Conservation (phyloP, 192 early-diverging fungal species). For the Dissophora ornata region DNA sequence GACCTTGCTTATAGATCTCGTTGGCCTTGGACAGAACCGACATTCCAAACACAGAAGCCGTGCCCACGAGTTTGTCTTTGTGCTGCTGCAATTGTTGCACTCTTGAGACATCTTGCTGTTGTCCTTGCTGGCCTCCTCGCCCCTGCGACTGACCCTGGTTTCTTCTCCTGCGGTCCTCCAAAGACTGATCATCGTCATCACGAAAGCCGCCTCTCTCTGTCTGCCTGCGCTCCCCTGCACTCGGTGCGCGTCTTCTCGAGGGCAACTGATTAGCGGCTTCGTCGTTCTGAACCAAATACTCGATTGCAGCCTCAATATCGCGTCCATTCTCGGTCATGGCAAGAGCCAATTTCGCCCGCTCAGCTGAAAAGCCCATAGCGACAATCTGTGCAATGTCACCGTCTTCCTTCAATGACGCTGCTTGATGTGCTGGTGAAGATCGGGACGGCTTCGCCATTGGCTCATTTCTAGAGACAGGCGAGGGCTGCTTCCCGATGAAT, state of each 20-base stretch:
- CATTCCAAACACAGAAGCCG: slow-evolving; percentile 68
- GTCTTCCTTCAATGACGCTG: slow-evolving; percentile 37
- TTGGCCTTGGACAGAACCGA: slow-evolving; percentile 78
- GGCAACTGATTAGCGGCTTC: slow-evolving; percentile 42
- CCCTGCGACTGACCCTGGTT: slow-evolving; percentile 2
- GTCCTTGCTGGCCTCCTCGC: slow-evolving; percentile 2
- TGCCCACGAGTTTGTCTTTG: slow-evolving; percentile 64
- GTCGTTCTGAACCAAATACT: slow-evolving; percentile 58
- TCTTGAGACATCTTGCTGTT: slow-evolving; percentile 20
- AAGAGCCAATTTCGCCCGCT: slow-evolving; percentile 74
- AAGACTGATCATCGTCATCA: slow-evolving; percentile 29
- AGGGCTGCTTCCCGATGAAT: slow-evolving; percentile 45
- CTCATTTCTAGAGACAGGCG: slow-evolving; percentile 16
- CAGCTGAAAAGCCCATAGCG: slow-evolving; percentile 82
- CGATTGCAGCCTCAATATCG: slow-evolving; percentile 65
- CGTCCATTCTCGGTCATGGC: slow-evolving; percentile 73
- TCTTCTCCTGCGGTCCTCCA: slow-evolving; percentile 34
- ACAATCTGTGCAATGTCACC: slow-evolving; percentile 77
- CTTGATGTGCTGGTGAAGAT: not conserved
- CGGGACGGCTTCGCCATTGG: slow-evolving; percentile 5
- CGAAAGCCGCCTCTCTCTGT: slow-evolving; percentile 6
- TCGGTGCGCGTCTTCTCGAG: slow-evolving; percentile 13
- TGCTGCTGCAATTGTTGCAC: slow-evolving; percentile 57
- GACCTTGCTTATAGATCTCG: slow-evolving; percentile 68
- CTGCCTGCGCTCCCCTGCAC: not conserved